These are phyloP conservation scores for Rhodomyrtus tomentosa DNA, from an alignment of 345 rosid genomes.

Conservation along the genomic window DNA sequence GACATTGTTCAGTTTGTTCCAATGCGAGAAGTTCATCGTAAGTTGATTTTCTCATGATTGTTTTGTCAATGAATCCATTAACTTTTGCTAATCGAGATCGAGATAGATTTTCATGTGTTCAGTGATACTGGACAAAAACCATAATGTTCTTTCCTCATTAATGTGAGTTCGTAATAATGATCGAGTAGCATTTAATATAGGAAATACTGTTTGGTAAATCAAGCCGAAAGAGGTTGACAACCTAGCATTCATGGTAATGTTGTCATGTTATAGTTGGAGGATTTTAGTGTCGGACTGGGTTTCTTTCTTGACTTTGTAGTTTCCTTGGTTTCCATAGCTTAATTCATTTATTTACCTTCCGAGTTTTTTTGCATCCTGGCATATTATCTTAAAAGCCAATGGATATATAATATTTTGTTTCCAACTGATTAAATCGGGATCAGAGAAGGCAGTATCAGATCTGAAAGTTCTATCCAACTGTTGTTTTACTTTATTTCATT, in stretches of 20 bases:
- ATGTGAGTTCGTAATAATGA: neutral
- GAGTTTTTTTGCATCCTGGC: neutral
- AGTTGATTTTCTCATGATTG: constrained; percentile 7
- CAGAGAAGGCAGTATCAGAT: neutral
- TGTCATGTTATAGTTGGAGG: no score
- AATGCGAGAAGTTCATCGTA: constrained; percentile 61
- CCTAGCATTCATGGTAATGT: neutral
- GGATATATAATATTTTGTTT: neutral
- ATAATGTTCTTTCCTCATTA: neutral
- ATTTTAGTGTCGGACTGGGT: neutral
- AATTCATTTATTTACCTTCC: neutral
- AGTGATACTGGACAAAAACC: neutral
- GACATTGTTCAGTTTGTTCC: constrained; percentile 87
- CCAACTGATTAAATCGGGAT: neutral
- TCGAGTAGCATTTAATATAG: neutral
- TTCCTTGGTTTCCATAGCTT: neutral
- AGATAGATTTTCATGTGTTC: neutral
- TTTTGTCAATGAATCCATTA: neutral
- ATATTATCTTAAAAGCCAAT: neutral
- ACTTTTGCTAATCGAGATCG: accelerated
- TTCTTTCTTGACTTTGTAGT: neutral
- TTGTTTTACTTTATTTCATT: neutral
- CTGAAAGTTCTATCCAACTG: neutral
- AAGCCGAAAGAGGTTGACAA: neutral
- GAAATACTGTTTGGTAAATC: neutral